Base-by-base conservation (phyloP, 2,329 filamentous ascomycete genomes). In the Atkinsonella texensis region DNA sequence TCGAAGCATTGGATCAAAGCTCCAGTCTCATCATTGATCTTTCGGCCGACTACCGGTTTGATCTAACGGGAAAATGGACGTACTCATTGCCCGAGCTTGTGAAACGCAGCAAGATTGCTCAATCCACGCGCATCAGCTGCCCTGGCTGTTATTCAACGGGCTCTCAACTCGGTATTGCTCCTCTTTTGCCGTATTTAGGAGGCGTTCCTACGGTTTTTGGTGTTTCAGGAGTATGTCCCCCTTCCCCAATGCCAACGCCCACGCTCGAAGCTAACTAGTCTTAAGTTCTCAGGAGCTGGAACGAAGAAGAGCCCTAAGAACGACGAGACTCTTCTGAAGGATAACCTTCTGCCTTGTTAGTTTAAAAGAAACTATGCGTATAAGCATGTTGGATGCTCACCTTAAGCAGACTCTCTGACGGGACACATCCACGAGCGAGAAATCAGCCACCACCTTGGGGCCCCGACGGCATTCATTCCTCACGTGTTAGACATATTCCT, bases 271-370 rank as follows among this genome's bases (percentile, higher is more conserved):
- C 28, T 28, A 28, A 28, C 7, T 28, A 28, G 28, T 28, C 4
- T 28, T 8, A 28, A 28, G 23, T 97, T 96, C 72, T 94, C 88
- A 0, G 93, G 93, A 39, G 93, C 93, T 10, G 93, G 93, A 59
- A 95, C 90, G 46, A 96, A 96, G 75, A 89, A 89, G 0, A 89
- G 83, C 57, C 85, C 89, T 18, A 97, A 95, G 80, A 98, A 97
- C 73, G 87, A 97, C 64, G 81, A 94, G 42, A 75, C 86, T 35
- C 76, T 85, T 58, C 80, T 98, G 31, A 85, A 78, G 51, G 82
- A 94, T 73, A 96, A 96, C 72, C 73, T 97, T 54, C 86, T 96
- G 7, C 47, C 47, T 2, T 49, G 35, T 38, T 28, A 28, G 28
- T 28, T 28, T 28, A 7, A 38, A 38, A 15, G 15, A 15, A 38